Evolutionary conservation across 176 grass and related monocot genomes (phyloP).

Genomic region (Microstegium vimineum): DNA sequence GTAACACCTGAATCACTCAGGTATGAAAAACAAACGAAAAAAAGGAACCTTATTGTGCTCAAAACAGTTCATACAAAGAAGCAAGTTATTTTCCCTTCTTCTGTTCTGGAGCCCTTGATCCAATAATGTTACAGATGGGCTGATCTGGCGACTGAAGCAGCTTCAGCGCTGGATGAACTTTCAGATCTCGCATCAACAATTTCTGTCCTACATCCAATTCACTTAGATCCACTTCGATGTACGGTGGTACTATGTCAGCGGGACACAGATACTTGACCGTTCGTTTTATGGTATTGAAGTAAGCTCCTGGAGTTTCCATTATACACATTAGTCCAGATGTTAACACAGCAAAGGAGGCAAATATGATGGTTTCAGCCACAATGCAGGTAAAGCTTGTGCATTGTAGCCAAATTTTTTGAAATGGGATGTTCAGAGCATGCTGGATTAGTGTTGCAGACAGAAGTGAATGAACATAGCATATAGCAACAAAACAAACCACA

Average conservation of each 20-base stretch:
- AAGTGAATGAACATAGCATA: background rate
- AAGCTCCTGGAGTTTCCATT: slow-evolving; percentile 57
- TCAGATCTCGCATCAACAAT: slow-evolving; percentile 71
- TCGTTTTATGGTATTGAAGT: slow-evolving; percentile 94
- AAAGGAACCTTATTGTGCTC: slow-evolving; percentile 24
- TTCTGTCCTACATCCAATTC: slow-evolving; percentile 83
- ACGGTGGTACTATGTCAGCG: slow-evolving; percentile 88
- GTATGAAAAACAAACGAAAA: background rate
- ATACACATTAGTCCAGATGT: slow-evolving; percentile 1
- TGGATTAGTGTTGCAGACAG: background rate
- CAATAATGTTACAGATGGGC: slow-evolving; percentile 79
- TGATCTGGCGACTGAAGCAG: slow-evolving; percentile 70
- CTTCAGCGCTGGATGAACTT: slow-evolving; percentile 71
- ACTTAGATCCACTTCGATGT: slow-evolving; percentile 96
- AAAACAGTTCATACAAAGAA: background rate
- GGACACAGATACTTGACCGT: slow-evolving; percentile 92
- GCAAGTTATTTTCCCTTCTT: slow-evolving; percentile 67
- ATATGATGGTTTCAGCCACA: background rate
- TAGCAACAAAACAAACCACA: background rate
- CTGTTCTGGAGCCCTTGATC: slow-evolving; percentile 63
- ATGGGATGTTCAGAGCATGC: background rate
- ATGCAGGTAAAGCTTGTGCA: background rate
- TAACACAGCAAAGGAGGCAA: slow-evolving; percentile 7
- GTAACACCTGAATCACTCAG: slow-evolving; percentile 11
- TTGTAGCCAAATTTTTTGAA: background rate